These are phyloP conservation scores for Hortiboletus flavorubellus DNA, from an alignment of 768 basidiomycete genomes.

Conservation along the genomic window DNA sequence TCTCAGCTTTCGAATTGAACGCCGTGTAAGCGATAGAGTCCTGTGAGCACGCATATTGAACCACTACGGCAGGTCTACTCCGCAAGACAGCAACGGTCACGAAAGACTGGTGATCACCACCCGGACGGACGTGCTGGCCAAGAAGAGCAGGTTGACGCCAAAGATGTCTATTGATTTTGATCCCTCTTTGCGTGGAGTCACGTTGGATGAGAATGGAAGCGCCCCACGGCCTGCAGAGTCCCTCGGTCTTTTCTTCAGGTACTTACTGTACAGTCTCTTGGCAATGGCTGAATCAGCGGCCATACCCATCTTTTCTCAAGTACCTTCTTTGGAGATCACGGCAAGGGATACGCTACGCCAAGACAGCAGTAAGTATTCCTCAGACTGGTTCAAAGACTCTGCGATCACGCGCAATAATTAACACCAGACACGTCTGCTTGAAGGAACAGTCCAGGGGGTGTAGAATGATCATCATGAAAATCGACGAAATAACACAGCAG, in stretches of 20 bases:
- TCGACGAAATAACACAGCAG: conserved; percentile 19
- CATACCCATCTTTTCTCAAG: conserved; percentile 30
- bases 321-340: conserved; percentile 57
- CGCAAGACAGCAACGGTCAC: too few species aligned
- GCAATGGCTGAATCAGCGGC: background rate
- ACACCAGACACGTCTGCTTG: background rate
- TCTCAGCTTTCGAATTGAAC: too few species aligned
- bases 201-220: background rate
- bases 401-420: conserved; percentile 36
- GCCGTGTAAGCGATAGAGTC: too few species aligned
- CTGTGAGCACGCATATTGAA: too few species aligned
- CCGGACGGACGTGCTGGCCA: too few species aligned
- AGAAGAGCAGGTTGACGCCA: background rate
- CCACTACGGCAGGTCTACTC: too few species aligned
- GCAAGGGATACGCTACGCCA: conserved; percentile 45
- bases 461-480: background rate
- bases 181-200: background rate
- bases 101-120: conserved; percentile 8
- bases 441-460: background rate
- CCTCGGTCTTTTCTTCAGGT: conserved; percentile 72
- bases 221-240: background rate
- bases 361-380: conserved; percentile 56
- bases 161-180: background rate
- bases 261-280: background rate
- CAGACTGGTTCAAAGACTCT: conserved; percentile 68